Conservation (phyloP, 257 asterid genomes). For the Petunia secreta region DNA sequence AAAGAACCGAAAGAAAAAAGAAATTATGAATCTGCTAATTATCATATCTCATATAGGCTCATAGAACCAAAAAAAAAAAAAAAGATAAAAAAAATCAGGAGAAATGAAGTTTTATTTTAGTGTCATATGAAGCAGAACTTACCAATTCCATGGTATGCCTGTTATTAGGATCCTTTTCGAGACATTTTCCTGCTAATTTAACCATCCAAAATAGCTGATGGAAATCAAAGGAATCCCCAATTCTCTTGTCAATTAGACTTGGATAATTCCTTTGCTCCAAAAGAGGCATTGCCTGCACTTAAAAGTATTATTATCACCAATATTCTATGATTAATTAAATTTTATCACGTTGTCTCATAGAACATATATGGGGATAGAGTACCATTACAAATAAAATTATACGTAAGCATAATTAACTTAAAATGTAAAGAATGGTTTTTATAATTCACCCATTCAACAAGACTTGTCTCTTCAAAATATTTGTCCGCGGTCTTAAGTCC, state of each 20-base stretch:
- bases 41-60: background rate
- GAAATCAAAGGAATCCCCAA: conserved; percentile 64
- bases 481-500: conserved; percentile 61
- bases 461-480: conserved; percentile 59
- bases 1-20: background rate
- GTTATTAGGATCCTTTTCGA: conserved; percentile 53
- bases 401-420: too few relatives aligned
- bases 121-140: conserved; percentile 11
- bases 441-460: conserved; percentile 66
- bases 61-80: too few relatives aligned
- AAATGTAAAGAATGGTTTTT: background rate
- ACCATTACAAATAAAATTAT: too few relatives aligned
- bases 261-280: conserved; percentile 67
- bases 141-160: conserved; percentile 72
- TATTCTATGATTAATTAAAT: too few relatives aligned
- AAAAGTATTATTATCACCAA: background rate
- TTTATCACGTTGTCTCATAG: background rate
- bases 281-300: conserved; percentile 69
- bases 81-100: background rate
- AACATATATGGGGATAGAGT: background rate
- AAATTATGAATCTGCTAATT: background rate
- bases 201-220: conserved; percentile 82
- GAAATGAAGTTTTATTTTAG: background rate
- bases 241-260: conserved; percentile 59
- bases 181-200: conserved; percentile 60